Conservation (phyloP, 176 grass and related monocot species). For the Rhynchospora breviuscula region DNA sequence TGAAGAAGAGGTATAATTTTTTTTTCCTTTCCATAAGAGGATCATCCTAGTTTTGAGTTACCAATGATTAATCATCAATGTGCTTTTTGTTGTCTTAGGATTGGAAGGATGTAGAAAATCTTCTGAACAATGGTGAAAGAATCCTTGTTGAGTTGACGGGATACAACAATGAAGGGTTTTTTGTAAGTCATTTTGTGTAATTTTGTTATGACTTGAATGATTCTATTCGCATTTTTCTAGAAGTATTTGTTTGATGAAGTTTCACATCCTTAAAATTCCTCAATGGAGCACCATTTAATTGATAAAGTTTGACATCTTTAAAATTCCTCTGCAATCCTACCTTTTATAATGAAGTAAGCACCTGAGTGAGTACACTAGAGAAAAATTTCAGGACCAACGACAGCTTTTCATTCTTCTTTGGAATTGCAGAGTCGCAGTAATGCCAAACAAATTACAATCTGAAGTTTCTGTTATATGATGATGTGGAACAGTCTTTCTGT, state of each 20-base stretch:
- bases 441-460: background rate
- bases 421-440: background rate
- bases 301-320: too few relatives aligned
- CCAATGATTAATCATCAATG: background rate
- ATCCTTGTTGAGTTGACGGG: conserved; percentile 81
- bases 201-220: background rate
- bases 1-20: conserved; percentile 61
- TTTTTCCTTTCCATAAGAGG: background rate
- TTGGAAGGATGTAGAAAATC: conserved; percentile 56
- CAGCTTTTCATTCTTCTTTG: background rate
- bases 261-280: too few relatives aligned
- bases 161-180: conserved; percentile 80
- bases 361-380: background rate
- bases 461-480: background rate
- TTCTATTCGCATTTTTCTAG: background rate
- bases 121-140: conserved; percentile 63
- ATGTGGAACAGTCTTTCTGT: background rate
- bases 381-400: background rate
- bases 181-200: conserved; percentile 47
- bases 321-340: background rate
- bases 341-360: background rate
- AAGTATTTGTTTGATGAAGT: too few relatives aligned
- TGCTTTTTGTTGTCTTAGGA: conserved; percentile 22
- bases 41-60: background rate
- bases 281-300: too few relatives aligned